phyloP scores from a whole-genome alignment of 129 eudicot genomes.

The Escallonia rubra region DNA sequence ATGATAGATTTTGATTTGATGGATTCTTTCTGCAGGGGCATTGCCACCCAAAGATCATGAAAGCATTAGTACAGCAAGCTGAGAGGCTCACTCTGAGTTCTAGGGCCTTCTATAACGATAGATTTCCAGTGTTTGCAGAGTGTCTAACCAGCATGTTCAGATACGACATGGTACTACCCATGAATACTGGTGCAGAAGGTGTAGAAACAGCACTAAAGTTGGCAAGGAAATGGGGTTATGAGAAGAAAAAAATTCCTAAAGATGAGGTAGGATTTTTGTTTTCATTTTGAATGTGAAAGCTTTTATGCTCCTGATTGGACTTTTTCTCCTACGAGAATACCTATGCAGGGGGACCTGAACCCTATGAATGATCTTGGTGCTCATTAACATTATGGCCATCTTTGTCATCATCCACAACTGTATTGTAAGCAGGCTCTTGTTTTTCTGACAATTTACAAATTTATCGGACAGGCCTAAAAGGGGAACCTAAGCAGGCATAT shows the following conservation, averaged over 20 bases:
- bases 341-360: background rate
- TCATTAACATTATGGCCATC: no score
- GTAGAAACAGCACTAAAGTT: constrained; percentile 94
- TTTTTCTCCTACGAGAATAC: background rate
- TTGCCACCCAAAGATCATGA: constrained; percentile 91
- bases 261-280: constrained; percentile 49
- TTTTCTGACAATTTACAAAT: no score
- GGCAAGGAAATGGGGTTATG: constrained; percentile 95
- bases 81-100: constrained; percentile 85
- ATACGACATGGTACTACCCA: constrained; percentile 94
- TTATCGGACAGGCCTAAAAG: no score
- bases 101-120: constrained; percentile 91
- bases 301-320: background rate
- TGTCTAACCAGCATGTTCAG: constrained; percentile 75
- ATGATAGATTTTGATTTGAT: background rate
- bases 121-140: constrained; percentile 87
- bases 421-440: no score
- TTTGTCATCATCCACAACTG: no score
- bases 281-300: background rate
- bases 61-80: constrained; percentile 79
- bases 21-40: constrained; percentile 65
- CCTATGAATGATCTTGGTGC: background rate
- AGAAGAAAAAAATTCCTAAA: constrained; percentile 78
- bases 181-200: constrained; percentile 99
- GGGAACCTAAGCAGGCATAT: no score